Conservation (phyloP, 2,329 filamentous ascomycete genomes). For the Diaporthe eres region DNA sequence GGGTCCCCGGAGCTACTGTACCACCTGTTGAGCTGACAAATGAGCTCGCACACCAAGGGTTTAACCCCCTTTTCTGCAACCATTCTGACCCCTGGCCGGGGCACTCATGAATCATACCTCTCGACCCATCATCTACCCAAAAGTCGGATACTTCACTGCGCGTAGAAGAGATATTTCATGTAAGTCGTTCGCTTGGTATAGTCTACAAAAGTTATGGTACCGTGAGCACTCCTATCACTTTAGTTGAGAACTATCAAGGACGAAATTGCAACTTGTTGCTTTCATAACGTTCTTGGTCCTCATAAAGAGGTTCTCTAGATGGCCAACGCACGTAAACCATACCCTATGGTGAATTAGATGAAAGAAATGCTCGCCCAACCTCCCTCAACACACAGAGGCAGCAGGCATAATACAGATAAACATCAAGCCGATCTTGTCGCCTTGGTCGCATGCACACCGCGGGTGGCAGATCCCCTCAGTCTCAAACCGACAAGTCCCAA, state of each 20-base stretch:
- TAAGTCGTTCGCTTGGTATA: not conserved
- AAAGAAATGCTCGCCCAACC: constrained; percentile 7
- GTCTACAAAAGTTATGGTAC: not conserved
- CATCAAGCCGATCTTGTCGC: not conserved
- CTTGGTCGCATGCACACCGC: not conserved
- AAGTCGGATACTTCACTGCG: not conserved
- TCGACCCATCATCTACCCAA: no score
- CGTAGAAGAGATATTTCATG: not conserved
- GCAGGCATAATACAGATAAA: constrained; percentile 6
- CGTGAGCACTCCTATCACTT: not conserved
- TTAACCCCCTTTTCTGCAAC: not conserved
- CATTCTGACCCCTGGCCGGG: no score
- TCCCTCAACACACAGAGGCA: constrained; percentile 11
- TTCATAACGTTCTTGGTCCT: not conserved
- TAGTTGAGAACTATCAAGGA: fast-evolving
- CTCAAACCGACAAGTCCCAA: not conserved
- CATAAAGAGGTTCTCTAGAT: constrained; percentile 1
- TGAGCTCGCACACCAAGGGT: not conserved
- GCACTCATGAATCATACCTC: not conserved
- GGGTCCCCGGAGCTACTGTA: not conserved
- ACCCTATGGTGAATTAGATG: constrained; percentile 28
- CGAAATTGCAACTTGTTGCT: not conserved
- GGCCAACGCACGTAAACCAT: constrained; percentile 12
- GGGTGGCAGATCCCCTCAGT: not conserved
- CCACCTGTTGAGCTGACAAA: constrained; percentile 16